Base-by-base conservation (phyloP, 1,284 basidiomycete species). In the Microstroma glucosiphilum region DNA sequence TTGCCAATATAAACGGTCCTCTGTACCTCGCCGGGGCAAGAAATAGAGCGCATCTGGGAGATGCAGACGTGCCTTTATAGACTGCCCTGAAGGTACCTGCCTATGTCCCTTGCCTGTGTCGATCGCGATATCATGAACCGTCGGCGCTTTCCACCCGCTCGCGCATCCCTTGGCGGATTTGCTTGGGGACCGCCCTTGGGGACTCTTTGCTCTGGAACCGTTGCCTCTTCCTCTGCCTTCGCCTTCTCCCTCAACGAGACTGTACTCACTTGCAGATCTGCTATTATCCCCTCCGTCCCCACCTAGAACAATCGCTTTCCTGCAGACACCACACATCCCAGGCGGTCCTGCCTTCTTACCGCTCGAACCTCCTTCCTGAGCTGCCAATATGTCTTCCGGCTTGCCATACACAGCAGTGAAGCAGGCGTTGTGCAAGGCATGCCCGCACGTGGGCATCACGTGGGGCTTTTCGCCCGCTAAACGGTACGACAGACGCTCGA, bases 371-470 rank as follows among this genome's bases (percentile, higher is more conserved):
- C 62, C 55, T 30, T 60, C 62, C 53, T 69, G 71, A 42, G 65
- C 58, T 9, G 69, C 69, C 7, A 71, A 53, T 46, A 75, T 83
- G n/a, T 80, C 84, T 6, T 90, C 89, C 1, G 88, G 86, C 1
- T 88, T 88, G 13, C 93, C 93, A 80, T 98, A 98, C 6, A 96
- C 93, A 13, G 91, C 90, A 9, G 87, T 90, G 78, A 96, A 96
- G 81, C 93, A 96, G 19, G 91, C 92, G 43, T 96, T 89, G 81
- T 96, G 94, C 25, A 98, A 85, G 11, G 90, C 89, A 82, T 98
- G 94, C n/a, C 94, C 92, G 73, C 94, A 98, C 75, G 91, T 88
- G 37, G 94, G 94, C 26, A 96, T 88, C 62, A 98, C 89, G 76
- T 96, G 92, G 1, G 93, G 91, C 78, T 94, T 96, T 82, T 98